Base-by-base conservation (phyloP, 495 filamentous ascomycete genomes). In the Neurospora sp. region DNA sequence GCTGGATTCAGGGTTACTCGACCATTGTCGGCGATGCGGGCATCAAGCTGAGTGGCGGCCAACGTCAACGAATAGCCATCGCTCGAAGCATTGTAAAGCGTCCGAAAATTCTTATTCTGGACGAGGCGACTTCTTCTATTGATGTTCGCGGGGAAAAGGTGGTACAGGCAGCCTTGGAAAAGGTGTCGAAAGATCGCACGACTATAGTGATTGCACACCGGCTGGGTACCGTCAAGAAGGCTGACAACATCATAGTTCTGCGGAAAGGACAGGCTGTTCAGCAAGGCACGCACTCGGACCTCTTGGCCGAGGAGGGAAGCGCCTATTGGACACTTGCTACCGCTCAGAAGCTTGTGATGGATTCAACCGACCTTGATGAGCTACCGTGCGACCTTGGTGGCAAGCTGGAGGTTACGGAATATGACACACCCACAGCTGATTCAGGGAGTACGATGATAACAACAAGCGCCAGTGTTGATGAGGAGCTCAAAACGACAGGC, bases 51-150 rank as follows among this genome's bases (percentile, higher is more conserved):
- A 86, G 83, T n/a, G 87, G 86, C 38, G 88, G 88, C 14, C 88
- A 90, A 77, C 88, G 88, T 73, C 91, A 93, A 75, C 82, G 90
- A 53, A 79, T 93, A 0, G 87, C 91, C 10, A 89, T 94, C 70
- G 91, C 91, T 1, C 84, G 91, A 27, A 89, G 89, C 35, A 88
- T 94, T 39, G 86, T 96, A 71, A 92, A 92, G 76, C 86, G 92
- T 68, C 93, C 94, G 0, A 88, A 88, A n/a, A 90, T 97, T 71
- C 82, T 97, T 6, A 90, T 97, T 40, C 82, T 97, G 8, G 93
- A 96, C 76, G 93, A 97, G 80, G 93, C 93, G 20, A 96, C 93
- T 1, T 89, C 84, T 70, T 85, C 87, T 39, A 86, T 90, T 35
- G 88, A 90, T 73, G 85, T 87, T 38, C 81, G 85, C 10, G 83